A percentile compares a stretch with the other conserved stretches of the same genome.
These are phyloP conservation scores for Sordariomycetes sp. DNA, from an alignment of 2,329 filamentous ascomycete genomes.

Conservation along the genomic window DNA sequence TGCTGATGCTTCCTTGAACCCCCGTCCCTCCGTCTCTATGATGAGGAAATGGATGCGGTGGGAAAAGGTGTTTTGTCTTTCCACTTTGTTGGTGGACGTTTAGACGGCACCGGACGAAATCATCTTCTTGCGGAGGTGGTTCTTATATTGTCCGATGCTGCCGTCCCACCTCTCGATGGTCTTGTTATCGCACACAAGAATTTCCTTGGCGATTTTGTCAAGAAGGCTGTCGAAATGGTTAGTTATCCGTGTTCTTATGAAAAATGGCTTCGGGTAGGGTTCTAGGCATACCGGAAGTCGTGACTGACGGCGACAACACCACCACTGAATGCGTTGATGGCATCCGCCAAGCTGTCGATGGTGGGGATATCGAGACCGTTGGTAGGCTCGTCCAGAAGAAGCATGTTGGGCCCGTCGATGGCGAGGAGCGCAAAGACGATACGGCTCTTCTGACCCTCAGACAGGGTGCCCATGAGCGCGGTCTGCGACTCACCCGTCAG, in stretches of 20 bases:
- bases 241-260: conserved; percentile 5
- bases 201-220: conserved; percentile 99
- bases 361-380: conserved; percentile 99
- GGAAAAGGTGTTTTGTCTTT: too few relatives aligned
- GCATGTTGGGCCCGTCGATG: conserved; percentile 95
- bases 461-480: conserved; percentile 93
- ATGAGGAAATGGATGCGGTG: too few relatives aligned
- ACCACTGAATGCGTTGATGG: conserved; percentile 91
- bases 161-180: conserved; percentile 85
- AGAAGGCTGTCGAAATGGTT: conserved; percentile 54
- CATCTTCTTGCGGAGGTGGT: conserved; percentile 99
- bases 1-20: too few relatives aligned
- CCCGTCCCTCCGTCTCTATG: too few relatives aligned
- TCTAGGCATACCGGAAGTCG: conserved; percentile 77
- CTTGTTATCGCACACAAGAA: conserved; percentile 98
- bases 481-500: conserved; percentile 90
- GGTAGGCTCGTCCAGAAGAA: conserved; percentile 94
- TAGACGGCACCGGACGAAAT: conserved; percentile 76
- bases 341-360: conserved; percentile 93
- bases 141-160: conserved; percentile 90
- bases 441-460: conserved; percentile 94
- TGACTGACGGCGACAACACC: conserved; percentile 97
- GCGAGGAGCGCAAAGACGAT: conserved; percentile 96
- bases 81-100: conserved; percentile 10
- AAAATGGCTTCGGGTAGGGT: neutral